phyloP scores from a whole-genome alignment of 73 alveolate genomes.

The Stentor coeruleus region DNA sequence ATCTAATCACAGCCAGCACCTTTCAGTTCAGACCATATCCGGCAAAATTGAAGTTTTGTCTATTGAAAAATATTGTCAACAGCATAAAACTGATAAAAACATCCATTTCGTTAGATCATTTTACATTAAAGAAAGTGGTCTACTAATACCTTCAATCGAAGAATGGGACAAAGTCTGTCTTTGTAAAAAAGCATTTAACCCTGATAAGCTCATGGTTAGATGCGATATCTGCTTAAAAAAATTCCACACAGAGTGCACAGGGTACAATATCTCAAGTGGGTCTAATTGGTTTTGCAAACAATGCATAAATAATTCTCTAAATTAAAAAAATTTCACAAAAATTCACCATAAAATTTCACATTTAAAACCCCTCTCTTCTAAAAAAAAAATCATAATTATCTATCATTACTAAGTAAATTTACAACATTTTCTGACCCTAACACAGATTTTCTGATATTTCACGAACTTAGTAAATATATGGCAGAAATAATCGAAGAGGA shows the following conservation, averaged over 20 bases:
- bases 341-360: background rate
- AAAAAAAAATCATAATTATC: background rate
- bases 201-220: slow-evolving; percentile 54
- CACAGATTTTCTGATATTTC: background rate
- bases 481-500: background rate
- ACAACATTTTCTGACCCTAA: background rate
- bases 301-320: background rate
- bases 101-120: slow-evolving; percentile 26
- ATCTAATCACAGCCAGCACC: background rate
- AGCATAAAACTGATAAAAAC: slow-evolving; percentile 10
- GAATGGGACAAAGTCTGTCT: slow-evolving; percentile 59
- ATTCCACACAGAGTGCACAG: slow-evolving; percentile 63
- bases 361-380: background rate
- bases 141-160: slow-evolving; percentile 47
- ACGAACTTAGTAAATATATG: too few species aligned
- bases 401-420: background rate
- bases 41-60: background rate
- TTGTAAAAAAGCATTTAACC: slow-evolving; percentile 61
- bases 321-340: background rate
- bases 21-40: slow-evolving; percentile 1
- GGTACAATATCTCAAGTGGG: too few species aligned
- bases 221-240: slow-evolving; percentile 61
- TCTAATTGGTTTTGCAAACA: too few species aligned
- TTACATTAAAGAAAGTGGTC: slow-evolving; percentile 21
- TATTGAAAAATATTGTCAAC: background rate